Evolutionary conservation across 1,284 basidiomycete genomes (phyloP), one percentile per base, ranked within the genome.

Genomic region (Earliella scabrosa): DNA sequence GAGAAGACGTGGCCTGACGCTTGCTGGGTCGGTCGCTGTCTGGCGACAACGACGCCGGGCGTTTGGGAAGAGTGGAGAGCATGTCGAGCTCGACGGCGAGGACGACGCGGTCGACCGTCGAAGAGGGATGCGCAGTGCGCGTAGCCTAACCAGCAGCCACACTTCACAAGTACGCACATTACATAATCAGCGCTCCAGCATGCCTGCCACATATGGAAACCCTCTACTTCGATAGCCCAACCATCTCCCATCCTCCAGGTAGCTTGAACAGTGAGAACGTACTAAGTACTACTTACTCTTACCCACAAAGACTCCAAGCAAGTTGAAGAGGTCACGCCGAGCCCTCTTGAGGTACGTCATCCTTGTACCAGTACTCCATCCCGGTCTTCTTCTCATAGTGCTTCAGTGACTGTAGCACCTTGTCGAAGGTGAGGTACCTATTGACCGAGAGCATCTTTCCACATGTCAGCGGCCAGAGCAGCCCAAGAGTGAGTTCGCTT

Each of bases 1-100:
- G 89, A 0, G 88, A 86, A 1, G 78, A 80, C 2, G 83, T 80
- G 8, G 78, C 77, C 20, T 70, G 76, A 38, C 87, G 78, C 66
- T 90, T 92, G 8, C 70, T 38, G 4, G 81, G 78, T 44, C 85
- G 77, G 36, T 71, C 69, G 59, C 74, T 71, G 2, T 75, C 71
- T 40, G 80, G 78, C 10, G 83, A 81, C 45, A 71, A 67, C 34
- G 83, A 82, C 23, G 85, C 83, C 50, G 73, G 73, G 55, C 87
- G 79, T 72, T 90, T 90, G 36, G 70, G 61, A 16, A 77, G 74
- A 41, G 69, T 63, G 46, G 65, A 51, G 45, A 59, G 44, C 65
- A 66, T 66, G 51, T 45, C 45, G 38, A 52, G 40, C 45, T 27
- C 49, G 57, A 54, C 50, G 50, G 20, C 35, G 45, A 39, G 34